These are phyloP conservation scores for Haplosporangium sp. DNA, from an alignment of 371 early-diverging fungal species.

Conservation along the genomic window DNA sequence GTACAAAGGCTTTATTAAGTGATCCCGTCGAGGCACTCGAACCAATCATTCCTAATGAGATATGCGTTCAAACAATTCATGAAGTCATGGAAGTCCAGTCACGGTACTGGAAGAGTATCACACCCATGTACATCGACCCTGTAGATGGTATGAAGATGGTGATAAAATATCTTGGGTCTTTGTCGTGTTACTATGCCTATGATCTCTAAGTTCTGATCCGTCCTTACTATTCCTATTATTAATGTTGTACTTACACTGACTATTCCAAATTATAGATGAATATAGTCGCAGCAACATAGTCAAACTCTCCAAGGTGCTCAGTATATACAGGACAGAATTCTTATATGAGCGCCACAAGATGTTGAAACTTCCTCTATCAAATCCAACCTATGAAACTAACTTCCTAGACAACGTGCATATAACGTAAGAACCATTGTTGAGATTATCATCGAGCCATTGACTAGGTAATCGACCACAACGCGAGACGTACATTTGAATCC, in stretches of 20 bases:
- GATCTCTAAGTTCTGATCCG: too few relatives aligned
- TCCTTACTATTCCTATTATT: not conserved
- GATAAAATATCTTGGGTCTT: too few relatives aligned
- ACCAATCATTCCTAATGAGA: slow-evolving; percentile 55
- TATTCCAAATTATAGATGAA: slow-evolving; percentile 1
- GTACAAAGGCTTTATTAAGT: slow-evolving; percentile 79
- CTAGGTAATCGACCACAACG: too few relatives aligned
- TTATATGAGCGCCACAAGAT: slow-evolving; percentile 42
- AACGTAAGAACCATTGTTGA: slow-evolving; percentile 28
- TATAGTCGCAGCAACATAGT: slow-evolving; percentile 20
- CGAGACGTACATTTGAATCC: too few relatives aligned
- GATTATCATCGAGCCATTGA: too few relatives aligned
- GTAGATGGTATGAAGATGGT: slow-evolving; percentile 12
- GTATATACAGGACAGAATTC: slow-evolving; percentile 50
- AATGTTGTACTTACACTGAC: not conserved
- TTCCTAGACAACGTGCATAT: slow-evolving; percentile 47
- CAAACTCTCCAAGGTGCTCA: slow-evolving; percentile 35
- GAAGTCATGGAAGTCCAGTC: slow-evolving; percentile 62
- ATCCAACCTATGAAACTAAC: slow-evolving; percentile 23
- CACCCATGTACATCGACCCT: slow-evolving; percentile 39
- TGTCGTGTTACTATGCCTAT: too few relatives aligned
- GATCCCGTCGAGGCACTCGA: slow-evolving; percentile 61
- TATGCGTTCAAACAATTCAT: slow-evolving; percentile 61
- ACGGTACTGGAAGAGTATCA: slow-evolving; percentile 64
- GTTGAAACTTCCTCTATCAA: slow-evolving; percentile 43